A percentile compares a stretch with the other conserved stretches of the same genome.
These are phyloP conservation scores for Fusarium sp. DNA, from an alignment of 2,329 filamentous ascomycete species.

Conservation along the genomic window DNA sequence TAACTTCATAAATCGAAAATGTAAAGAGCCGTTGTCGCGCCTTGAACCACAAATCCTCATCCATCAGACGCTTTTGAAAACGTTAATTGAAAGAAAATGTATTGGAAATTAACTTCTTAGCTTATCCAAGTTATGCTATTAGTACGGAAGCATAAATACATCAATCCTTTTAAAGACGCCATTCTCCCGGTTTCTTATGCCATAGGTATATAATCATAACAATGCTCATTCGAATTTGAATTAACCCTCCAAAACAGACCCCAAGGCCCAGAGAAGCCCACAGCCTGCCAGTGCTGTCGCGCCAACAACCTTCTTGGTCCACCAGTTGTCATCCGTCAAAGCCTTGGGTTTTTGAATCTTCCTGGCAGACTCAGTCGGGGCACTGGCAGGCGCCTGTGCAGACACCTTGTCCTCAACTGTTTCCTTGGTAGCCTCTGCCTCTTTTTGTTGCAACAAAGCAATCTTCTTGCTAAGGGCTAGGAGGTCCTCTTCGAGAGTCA, in stretches of 20 bases:
- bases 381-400: conserved; percentile 46
- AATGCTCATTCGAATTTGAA: not conserved
- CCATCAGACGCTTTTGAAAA: not conserved
- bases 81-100: not conserved
- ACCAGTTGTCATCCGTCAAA: conserved; percentile 73
- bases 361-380: conserved; percentile 44
- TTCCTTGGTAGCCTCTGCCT: conserved; percentile 56
- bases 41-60: not conserved
- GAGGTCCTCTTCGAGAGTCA: conserved; percentile 77
- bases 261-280: conserved; percentile 67
- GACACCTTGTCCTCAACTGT: conserved; percentile 39
- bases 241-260: conserved; percentile 61
- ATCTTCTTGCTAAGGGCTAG: conserved; percentile 78
- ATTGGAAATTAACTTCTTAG: not conserved
- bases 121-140: conserved; percentile 7
- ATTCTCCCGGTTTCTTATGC: conserved; percentile 16
- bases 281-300: conserved; percentile 71
- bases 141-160: not conserved
- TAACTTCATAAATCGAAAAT: not conserved
- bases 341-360: conserved; percentile 62
- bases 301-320: conserved; percentile 72
- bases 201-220: conserved; percentile 1
- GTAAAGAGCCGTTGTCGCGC: not conserved
- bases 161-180: conserved; percentile 9
- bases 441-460: conserved; percentile 62